These are phyloP conservation scores for Anthracocystis setariae DNA, from an alignment of 1,284 basidiomycete species.

Conservation along the genomic window DNA sequence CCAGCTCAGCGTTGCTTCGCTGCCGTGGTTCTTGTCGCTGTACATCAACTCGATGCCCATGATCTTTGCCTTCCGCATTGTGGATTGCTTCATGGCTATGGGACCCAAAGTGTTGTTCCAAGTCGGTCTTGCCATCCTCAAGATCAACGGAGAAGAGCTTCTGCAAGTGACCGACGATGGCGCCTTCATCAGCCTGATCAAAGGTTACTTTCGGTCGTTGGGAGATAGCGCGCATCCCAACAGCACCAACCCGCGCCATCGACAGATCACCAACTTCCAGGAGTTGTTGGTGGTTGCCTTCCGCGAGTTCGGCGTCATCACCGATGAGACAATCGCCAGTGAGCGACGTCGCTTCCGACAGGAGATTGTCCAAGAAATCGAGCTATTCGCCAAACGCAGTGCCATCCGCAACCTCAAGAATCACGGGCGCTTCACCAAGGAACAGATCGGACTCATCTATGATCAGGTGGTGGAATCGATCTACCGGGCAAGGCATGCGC, in stretches of 20 bases:
- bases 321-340: slow-evolving; percentile 89
- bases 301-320: slow-evolving; percentile 94
- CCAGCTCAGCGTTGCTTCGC: slow-evolving; percentile 92
- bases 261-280: slow-evolving; percentile 97
- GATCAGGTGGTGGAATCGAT: slow-evolving; percentile 67
- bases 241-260: slow-evolving; percentile 85
- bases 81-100: slow-evolving; percentile 99
- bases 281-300: slow-evolving; percentile 74
- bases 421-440: slow-evolving; percentile 84
- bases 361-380: slow-evolving; percentile 92
- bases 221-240: slow-evolving; percentile 94
- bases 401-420: slow-evolving; percentile 88
- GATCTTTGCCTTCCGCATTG: slow-evolving; percentile 97
- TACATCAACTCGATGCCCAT: slow-evolving; percentile 99
- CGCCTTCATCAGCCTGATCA: slow-evolving; percentile 79
- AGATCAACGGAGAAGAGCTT: slow-evolving; percentile 95
- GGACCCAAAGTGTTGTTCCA: slow-evolving; percentile 98
- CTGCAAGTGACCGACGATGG: slow-evolving; percentile 97
- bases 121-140: slow-evolving; percentile 91
- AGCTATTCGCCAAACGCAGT: slow-evolving; percentile 93
- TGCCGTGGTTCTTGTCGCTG: slow-evolving; percentile 92
- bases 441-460: slow-evolving; percentile 73
- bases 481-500: slow-evolving; percentile 63
- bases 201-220: slow-evolving; percentile 88
- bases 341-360: slow-evolving; percentile 87